phyloP scores from a whole-genome alignment of 2,329 filamentous ascomycete species.

The Sporothrix pallida region DNA sequence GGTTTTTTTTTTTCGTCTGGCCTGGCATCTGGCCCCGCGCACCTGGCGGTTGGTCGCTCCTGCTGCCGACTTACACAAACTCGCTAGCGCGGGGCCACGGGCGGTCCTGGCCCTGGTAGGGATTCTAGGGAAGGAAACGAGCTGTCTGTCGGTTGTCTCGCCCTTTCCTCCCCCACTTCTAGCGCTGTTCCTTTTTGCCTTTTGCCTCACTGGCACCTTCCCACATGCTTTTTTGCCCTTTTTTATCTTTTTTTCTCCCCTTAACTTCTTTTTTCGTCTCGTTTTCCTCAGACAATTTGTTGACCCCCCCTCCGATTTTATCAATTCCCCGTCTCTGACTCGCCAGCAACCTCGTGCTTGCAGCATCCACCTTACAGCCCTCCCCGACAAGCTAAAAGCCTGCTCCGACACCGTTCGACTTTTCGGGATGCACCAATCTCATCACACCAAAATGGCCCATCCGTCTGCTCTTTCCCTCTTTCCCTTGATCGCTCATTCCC shows the following conservation, averaged over 20 bases:
- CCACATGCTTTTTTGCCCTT: conserved; percentile 33
- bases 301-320: conserved; percentile 31
- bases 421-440: conserved; percentile 26
- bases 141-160: background rate
- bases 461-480: conserved; percentile 16
- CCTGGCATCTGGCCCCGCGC: background rate
- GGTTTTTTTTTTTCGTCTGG: background rate
- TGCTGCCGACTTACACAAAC: conserved; percentile 28
- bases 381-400: conserved; percentile 27
- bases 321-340: conserved; percentile 40
- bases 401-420: conserved; percentile 39
- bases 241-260: conserved; percentile 15
- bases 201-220: conserved; percentile 34
- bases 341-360: conserved; percentile 34
- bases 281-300: background rate
- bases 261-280: conserved; percentile 9
- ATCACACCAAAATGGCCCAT: conserved; percentile 30
- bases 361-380: conserved; percentile 24
- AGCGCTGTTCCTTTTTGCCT: conserved; percentile 19
- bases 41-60: conserved; percentile 25
- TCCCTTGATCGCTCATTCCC: background rate
- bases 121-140: background rate
- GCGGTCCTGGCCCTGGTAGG: conserved; percentile 17
- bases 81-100: conserved; percentile 19
- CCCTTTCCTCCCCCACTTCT: conserved; percentile 31